Base-by-base conservation (phyloP, 2,329 filamentous ascomycete genomes). In the Metarhizium sp. region DNA sequence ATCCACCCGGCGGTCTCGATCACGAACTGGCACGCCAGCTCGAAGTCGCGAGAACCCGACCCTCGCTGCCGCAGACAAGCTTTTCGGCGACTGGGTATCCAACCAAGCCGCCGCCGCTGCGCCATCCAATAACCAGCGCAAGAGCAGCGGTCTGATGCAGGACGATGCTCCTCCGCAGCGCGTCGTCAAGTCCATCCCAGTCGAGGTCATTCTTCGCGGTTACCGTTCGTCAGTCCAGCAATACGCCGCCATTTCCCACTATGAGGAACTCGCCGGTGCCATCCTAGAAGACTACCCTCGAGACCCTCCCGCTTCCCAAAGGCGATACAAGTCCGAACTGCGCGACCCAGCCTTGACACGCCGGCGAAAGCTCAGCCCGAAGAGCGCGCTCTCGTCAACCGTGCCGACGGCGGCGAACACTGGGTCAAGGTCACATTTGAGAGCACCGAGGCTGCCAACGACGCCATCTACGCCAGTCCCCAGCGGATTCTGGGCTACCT, bases 261-360 rank as follows among this genome's bases (percentile, higher is more conserved):
- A 88, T 73, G 92, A 96, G 74, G 82, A 86, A 58, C 84, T 95
- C 46, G 92, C 89, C 6, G 92, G 92, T 30, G 75, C 83, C 59
- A 90, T 96, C 67, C 92, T 92, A 71, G 92, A 97, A 73, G 92
- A 96, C 72, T 97, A 97, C 71, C 84, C 91, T 8, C 85, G 92
- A 59, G 85, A 88, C 60, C 87, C 92, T n/a, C 88, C 89, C 2
- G 78, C 83, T 55, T 79, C 85, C 59, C 81, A 82, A 65, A 78
- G 80, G 56, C 79, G 87, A 56, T 92, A 87, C 74, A 87, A 88
- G 66, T 81, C 85, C 1, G 83, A 92, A 61, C 81, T 89, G 58
- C 81, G 87, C 59, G 86, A 90, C 63, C 82, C 87, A 52, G 84
- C 87, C 10, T 81, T 87, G 8, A 84, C 86, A 50, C 82, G 84